Percentiles rank a stretch among this genome's conserved stretches.
phyloP scores from a whole-genome alignment of 2,329 filamentous ascomycete genomes.

The Penicillium sp. region DNA sequence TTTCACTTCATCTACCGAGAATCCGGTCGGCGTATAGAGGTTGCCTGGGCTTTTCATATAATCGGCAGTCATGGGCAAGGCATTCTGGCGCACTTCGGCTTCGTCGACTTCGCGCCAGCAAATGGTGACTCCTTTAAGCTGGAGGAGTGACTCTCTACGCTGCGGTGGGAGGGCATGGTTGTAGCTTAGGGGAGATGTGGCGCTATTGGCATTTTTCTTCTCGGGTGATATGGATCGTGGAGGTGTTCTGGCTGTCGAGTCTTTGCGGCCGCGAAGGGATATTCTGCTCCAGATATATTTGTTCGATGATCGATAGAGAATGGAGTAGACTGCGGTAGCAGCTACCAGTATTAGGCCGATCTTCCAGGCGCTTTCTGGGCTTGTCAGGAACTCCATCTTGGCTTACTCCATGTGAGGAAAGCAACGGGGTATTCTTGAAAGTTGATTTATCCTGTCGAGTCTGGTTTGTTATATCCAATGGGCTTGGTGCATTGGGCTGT shows the following conservation, averaged over 20 bases:
- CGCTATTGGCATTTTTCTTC: slow-evolving; percentile 40
- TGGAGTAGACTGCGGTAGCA: slow-evolving; percentile 27
- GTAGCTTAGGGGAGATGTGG: slow-evolving; percentile 39
- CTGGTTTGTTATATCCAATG: background rate
- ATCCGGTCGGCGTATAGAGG: slow-evolving; percentile 65
- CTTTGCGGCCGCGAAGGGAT: slow-evolving; percentile 40
- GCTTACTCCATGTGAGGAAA: slow-evolving; percentile 4
- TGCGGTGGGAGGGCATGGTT: slow-evolving; percentile 55
- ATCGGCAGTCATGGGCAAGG: slow-evolving; percentile 44
- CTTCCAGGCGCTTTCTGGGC: slow-evolving; percentile 22
- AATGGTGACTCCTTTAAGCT: slow-evolving; percentile 21
- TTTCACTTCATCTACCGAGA: slow-evolving; percentile 68
- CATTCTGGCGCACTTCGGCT: slow-evolving; percentile 31
- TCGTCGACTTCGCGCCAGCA: slow-evolving; percentile 30
- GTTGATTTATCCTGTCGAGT: background rate
- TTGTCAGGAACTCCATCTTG: slow-evolving; percentile 20
- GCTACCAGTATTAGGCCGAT: slow-evolving; percentile 23
- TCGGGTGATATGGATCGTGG: slow-evolving; percentile 54
- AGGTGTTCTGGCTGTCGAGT: slow-evolving; percentile 54
- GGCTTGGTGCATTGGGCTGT: background rate
- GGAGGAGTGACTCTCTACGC: slow-evolving; percentile 48
- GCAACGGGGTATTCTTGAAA: background rate
- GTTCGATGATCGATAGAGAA: slow-evolving; percentile 33
- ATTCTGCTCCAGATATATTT: slow-evolving; percentile 43
- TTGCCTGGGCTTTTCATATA: slow-evolving; percentile 37